These are phyloP conservation scores for Cruciata laevipes DNA, from an alignment of 257 asterid species.

Conservation along the genomic window DNA sequence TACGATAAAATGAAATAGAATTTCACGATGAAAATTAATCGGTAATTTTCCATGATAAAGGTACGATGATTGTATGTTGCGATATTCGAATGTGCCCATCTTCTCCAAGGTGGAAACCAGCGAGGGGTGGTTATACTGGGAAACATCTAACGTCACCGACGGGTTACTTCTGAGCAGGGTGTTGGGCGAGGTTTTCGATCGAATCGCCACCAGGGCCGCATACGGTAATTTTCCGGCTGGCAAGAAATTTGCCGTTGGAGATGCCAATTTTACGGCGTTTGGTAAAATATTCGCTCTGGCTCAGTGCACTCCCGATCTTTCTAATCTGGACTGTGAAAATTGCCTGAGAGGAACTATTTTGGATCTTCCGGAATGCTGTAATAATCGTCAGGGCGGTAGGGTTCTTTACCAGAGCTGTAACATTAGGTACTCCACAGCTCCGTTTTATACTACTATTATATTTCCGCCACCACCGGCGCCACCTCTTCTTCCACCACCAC, in stretches of 20 bases:
- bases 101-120: background rate
- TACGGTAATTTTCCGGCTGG: background rate
- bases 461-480: too few relatives aligned
- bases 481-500: too few relatives aligned
- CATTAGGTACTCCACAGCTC: too few relatives aligned
- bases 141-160: background rate
- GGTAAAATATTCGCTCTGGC: background rate
- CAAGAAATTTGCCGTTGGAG: background rate
- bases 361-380: background rate
- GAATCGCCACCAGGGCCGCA: background rate
- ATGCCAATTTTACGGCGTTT: background rate
- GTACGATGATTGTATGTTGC: background rate
- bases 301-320: slow-evolving; percentile 10
- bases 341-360: slow-evolving; percentile 8
- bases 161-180: background rate
- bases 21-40: too few relatives aligned
- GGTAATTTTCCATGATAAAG: background rate
- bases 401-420: background rate
- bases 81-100: background rate
- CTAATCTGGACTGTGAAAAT: background rate
- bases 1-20: too few relatives aligned
- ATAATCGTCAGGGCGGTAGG: slow-evolving; percentile 9
- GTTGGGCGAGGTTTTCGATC: background rate
- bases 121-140: background rate
- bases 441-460: too few relatives aligned